Conservation (phyloP, 495 filamentous ascomycete genomes). For the Aspergillus hancockii region DNA sequence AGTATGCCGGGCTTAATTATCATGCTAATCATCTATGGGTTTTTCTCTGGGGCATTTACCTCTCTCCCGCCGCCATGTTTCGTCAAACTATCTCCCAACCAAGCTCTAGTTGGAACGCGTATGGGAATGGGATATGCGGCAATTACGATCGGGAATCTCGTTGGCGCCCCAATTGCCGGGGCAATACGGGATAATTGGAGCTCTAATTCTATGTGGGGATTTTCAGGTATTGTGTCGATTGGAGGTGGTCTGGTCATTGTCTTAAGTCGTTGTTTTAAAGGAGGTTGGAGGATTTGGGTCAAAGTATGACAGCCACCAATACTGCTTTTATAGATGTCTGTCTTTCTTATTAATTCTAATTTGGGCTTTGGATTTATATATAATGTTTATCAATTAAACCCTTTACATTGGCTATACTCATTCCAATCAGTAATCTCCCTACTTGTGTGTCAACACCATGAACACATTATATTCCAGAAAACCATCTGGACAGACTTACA, state of each 20-base stretch:
- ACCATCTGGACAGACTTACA: no score
- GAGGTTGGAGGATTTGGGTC: background rate
- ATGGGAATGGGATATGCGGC: conserved; percentile 60
- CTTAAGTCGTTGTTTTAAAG: background rate
- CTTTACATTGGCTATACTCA: no score
- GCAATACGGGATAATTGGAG: conserved; percentile 21
- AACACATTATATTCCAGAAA: no score
- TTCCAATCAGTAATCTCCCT: no score
- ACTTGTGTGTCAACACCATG: no score
- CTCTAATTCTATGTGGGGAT: background rate
- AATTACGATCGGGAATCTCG: conserved; percentile 50
- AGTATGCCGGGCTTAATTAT: conserved; percentile 34
- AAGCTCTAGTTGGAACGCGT: conserved; percentile 52
- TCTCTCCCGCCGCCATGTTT: conserved; percentile 25
- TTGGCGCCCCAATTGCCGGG: conserved; percentile 62
- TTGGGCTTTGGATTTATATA: no score
- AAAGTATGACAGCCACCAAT: background rate
- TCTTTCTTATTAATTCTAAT: no score
- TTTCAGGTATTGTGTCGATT: background rate
- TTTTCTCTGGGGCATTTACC: conserved; percentile 44
- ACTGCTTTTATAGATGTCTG: no score
- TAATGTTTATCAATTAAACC: no score
- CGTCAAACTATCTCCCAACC: conserved; percentile 12
- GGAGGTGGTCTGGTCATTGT: background rate
- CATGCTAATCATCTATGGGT: conserved; percentile 54